Percentiles rank a stretch among this genome's conserved stretches.
phyloP scores from a whole-genome alignment of 495 filamentous ascomycete genomes.

The Xylaria telfairii region DNA sequence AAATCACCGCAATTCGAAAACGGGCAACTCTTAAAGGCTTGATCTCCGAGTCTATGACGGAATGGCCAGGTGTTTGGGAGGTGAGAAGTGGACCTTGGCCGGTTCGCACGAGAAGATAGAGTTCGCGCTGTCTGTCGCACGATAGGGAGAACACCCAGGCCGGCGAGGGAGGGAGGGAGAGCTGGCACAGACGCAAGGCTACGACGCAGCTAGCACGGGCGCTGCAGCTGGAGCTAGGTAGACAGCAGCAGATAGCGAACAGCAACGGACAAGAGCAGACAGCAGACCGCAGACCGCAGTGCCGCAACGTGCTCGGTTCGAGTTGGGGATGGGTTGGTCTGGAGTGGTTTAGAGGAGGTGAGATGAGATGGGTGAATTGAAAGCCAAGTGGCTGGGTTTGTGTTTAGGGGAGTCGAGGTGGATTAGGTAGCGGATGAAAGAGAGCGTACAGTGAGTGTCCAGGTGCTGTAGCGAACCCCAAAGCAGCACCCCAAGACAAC shows the following conservation, averaged over 20 bases:
- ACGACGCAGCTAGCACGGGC: slow-evolving; percentile 12
- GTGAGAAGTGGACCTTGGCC: neutral
- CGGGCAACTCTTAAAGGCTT: neutral
- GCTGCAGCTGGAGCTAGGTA: slow-evolving; percentile 10
- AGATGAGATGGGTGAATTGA: slow-evolving; percentile 19
- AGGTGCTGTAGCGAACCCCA: slow-evolving; percentile 14
- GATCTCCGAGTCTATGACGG: neutral
- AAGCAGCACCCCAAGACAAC: slow-evolving; percentile 1
- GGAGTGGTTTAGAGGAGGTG: slow-evolving; percentile 6
- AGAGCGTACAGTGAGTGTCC: slow-evolving; percentile 2
- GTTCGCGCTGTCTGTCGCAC: slow-evolving; percentile 16
- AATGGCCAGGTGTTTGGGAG: neutral
- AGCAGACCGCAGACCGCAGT: neutral
- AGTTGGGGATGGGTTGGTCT: slow-evolving; percentile 1
- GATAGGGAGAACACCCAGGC: neutral
- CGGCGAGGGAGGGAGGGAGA: neutral
- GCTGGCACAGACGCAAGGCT: neutral
- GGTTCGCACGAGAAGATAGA: neutral
- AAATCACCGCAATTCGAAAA: slow-evolving; percentile 5
- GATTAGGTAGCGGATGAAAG: neutral
- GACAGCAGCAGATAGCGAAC: neutral
- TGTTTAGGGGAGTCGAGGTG: slow-evolving; percentile 7
- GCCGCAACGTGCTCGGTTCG: neutral
- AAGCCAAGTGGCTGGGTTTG: slow-evolving; percentile 23
- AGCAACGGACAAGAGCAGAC: neutral